A percentile compares a stretch with the other conserved stretches of the same genome.
phyloP scores from a whole-genome alignment of 2,329 filamentous ascomycete species.

The Nemania bipapillata region DNA sequence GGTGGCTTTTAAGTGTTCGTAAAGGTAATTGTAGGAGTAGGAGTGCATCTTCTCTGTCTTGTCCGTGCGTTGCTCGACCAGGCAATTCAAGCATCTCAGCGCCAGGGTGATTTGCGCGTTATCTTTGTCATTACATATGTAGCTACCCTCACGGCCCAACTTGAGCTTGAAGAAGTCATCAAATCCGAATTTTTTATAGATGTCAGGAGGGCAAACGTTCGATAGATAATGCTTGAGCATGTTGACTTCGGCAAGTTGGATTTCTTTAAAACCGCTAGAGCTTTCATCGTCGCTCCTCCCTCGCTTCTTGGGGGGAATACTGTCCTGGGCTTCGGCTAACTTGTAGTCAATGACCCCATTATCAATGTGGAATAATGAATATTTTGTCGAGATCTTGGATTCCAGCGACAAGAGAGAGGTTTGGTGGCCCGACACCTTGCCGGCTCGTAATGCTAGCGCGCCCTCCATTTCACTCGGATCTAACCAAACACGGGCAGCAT shows the following conservation, averaged over 20 bases:
- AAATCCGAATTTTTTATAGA: slow-evolving; percentile 3
- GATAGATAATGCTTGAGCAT: slow-evolving; percentile 10
- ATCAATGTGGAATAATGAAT: background rate
- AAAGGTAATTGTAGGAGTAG: background rate
- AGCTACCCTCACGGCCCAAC: background rate
- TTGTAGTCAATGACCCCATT: background rate
- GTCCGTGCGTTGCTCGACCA: slow-evolving; percentile 7
- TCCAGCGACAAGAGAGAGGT: background rate
- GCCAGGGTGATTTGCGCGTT: background rate
- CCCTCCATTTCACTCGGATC: background rate
- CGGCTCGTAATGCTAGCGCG: background rate
- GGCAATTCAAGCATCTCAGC: slow-evolving; percentile 3
- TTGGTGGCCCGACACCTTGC: background rate
- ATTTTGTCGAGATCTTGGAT: slow-evolving; percentile 1
- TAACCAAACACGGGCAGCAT: background rate
- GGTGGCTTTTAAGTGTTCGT: background rate
- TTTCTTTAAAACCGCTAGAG: background rate
- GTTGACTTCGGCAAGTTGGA: background rate
- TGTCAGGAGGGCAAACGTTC: background rate
- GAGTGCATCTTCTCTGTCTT: background rate
- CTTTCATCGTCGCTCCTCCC: background rate
- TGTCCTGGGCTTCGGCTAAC: background rate
- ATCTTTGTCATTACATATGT: background rate
- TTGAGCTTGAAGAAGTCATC: background rate
- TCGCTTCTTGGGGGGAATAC: background rate